phyloP scores from a whole-genome alignment of 495 filamentous ascomycete species.

The Penicillium paradoxum region DNA sequence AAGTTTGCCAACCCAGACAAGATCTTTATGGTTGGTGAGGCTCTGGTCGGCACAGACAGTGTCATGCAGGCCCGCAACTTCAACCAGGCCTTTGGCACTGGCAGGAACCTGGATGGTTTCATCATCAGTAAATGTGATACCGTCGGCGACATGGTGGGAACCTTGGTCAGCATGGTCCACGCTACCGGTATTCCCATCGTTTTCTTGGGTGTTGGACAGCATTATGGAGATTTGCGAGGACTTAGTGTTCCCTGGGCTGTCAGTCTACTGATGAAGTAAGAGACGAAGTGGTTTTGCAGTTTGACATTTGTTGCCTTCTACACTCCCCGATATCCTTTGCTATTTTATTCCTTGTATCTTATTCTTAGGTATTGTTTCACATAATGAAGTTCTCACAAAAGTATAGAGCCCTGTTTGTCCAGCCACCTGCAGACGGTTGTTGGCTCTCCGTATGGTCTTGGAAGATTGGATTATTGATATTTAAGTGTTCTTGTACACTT shows the following conservation, averaged over 20 bases:
- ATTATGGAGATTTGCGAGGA: conserved; percentile 92
- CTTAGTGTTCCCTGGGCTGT: conserved; percentile 91
- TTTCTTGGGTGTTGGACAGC: conserved; percentile 92
- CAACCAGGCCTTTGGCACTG: conserved; percentile 82
- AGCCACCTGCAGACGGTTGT: too few relatives aligned
- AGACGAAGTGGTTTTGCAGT: conserved; percentile 8
- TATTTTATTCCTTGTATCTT: not conserved
- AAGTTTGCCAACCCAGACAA: conserved; percentile 95
- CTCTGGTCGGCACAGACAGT: conserved; percentile 88
- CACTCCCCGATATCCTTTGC: not conserved
- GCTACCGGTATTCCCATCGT: conserved; percentile 93
- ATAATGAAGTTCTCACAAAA: too few relatives aligned
- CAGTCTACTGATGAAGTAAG: conserved; percentile 62
- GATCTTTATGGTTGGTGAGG: conserved; percentile 98
- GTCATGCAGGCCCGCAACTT: conserved; percentile 95
- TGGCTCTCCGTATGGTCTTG: too few relatives aligned
- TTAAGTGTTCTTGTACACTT: too few relatives aligned
- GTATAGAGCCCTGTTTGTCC: too few relatives aligned
- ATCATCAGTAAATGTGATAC: conserved; percentile 99
- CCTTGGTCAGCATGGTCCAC: conserved; percentile 94
- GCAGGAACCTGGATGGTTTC: conserved; percentile 81
- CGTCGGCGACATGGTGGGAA: conserved; percentile 97
- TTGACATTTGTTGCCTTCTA: not conserved
- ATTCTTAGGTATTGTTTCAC: not conserved
- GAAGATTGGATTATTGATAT: too few relatives aligned